Percentiles rank a stretch among this genome's conserved stretches.
Evolutionary conservation across 192 early-diverging fungal genomes (phyloP).

Genomic region (Backusella westeae): DNA sequence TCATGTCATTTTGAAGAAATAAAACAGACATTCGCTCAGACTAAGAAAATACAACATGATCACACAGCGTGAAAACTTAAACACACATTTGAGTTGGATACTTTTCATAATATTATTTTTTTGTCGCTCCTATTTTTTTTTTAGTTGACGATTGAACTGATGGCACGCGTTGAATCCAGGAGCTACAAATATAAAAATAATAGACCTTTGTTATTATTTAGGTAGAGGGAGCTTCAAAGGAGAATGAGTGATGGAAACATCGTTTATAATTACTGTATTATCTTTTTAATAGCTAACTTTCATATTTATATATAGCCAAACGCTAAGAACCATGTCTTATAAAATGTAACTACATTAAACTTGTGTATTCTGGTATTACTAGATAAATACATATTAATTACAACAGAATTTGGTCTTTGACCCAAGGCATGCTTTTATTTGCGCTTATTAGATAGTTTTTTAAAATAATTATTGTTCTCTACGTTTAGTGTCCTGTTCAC

Average conservation of each 20-base stretch:
- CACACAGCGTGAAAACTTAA: background rate
- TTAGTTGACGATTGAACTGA: background rate
- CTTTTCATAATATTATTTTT: background rate
- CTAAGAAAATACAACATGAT: background rate
- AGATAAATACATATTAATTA: background rate
- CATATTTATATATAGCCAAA: background rate
- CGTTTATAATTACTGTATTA: background rate
- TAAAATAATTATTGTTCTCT: too few species aligned
- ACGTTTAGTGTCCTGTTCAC: background rate
- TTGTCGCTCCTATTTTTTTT: background rate
- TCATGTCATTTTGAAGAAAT: background rate
- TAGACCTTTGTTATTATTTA: background rate
- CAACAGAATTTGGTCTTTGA: background rate
- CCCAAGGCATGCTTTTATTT: too few species aligned
- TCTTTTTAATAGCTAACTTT: background rate
- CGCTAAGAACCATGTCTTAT: background rate
- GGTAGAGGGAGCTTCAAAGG: background rate
- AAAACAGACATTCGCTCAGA: background rate
- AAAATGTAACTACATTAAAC: background rate
- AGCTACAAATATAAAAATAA: background rate
- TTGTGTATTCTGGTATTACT: background rate
- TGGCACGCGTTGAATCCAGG: background rate
- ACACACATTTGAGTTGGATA: background rate
- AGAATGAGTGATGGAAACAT: background rate
- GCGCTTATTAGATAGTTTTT: too few species aligned